Base-by-base conservation (phyloP, 345 rosid species). In the Psidium friedrichsthalianum region DNA sequence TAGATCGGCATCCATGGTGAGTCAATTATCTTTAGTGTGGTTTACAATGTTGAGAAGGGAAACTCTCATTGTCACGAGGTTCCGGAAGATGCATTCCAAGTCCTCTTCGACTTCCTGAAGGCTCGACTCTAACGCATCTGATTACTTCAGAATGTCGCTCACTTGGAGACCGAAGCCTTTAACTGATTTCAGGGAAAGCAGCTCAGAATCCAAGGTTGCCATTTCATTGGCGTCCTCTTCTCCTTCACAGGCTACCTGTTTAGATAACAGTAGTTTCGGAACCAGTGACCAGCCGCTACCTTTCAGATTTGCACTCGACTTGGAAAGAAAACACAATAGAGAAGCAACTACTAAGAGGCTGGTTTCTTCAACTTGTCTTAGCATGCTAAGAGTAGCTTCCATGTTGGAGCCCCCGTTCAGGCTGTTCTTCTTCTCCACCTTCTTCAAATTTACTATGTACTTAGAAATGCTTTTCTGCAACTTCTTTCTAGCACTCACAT, bases 351-450 rank as follows among this genome's bases (percentile, higher is more conserved):
- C 84, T 32, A 61, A 55, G 1, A 85, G 83, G 40, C 92, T 86
- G 11, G 88, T 85, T 56, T 88, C 86, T 86, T 90, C 85, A 29
- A 82, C 90, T 87, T 89, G 83, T 84, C 84, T 88, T 85, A 90
- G 85, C 76, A 89, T 85, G 21, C 25, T 49, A 69, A 86, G 44
- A 47, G 83, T 49, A 49, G 59, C 64, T n/a, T 42, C 82, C 11
- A 3, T 32, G 24, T 82, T 25, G 6, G 82, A 16, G 36, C 44
- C 85, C 40, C 29, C 36, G 52, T 47, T 56, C 53, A 14, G 57
- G 25, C 14, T 25, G 80, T 80, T 54, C 2, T 32, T 81, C 83
- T 84, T 76, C 82, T 88, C 86, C 61, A 51, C 83, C 59, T 87
- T 88, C 88, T 90, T 91, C 84, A 86, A 22, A 2, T 83, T 83